Conservation (phyloP, 352 stramenopile genomes). For the Sclerospora graminicola region DNA sequence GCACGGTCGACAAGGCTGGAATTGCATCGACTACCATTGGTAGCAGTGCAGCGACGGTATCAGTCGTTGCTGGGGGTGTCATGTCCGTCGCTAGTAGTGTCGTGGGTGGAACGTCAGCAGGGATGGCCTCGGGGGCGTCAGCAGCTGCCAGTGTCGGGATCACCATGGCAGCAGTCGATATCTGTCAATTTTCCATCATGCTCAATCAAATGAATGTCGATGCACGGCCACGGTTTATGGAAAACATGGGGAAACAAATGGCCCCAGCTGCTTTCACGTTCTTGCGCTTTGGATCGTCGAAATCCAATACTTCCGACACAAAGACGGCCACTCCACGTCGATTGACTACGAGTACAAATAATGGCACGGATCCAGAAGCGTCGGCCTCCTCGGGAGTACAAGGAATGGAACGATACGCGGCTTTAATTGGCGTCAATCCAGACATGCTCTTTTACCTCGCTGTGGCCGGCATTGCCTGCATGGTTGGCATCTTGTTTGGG, state of each 20-base stretch:
- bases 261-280: constrained; percentile 50
- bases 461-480: constrained; percentile 39
- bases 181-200: constrained; percentile 80
- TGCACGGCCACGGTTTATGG: constrained; percentile 52
- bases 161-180: constrained; percentile 56
- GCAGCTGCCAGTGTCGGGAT: constrained; percentile 54
- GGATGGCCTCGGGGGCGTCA: constrained; percentile 46
- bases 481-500: constrained; percentile 38
- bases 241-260: constrained; percentile 73
- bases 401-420: constrained; percentile 77
- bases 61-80: constrained; percentile 41
- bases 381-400: constrained; percentile 21
- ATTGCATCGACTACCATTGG: constrained; percentile 45
- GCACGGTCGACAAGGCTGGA: constrained; percentile 53
- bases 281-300: constrained; percentile 34
- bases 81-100: constrained; percentile 55
- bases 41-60: constrained; percentile 46
- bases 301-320: not conserved
- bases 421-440: constrained; percentile 52
- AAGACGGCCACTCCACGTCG: too few relatives aligned
- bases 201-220: constrained; percentile 81
- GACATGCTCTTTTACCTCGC: constrained; percentile 83
- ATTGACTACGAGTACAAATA: too few relatives aligned
- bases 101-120: constrained; percentile 40
- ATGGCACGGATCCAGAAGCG: too few relatives aligned